Evolutionary conservation across 768 basidiomycete species (phyloP), one percentile per base, ranked within the genome.

Genomic region (Boletus vermiculosoides): DNA sequence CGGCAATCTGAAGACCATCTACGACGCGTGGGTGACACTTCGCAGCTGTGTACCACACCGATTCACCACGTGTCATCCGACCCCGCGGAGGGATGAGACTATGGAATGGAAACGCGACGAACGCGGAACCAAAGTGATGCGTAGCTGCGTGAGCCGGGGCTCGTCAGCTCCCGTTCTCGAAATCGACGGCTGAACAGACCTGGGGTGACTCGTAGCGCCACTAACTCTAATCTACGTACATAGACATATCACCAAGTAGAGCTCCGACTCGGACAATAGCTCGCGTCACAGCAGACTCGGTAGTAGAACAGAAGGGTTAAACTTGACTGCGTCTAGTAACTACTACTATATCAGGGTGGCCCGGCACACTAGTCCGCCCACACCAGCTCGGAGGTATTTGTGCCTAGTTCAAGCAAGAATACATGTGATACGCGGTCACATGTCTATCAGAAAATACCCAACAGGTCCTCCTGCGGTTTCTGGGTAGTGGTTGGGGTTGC

Each of bases 371-470:
- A 25, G 5, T 25, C 25, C 25, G 25, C 5, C 18, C 40, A 40
- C 40, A 44, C 23, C n/a, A 31, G 25, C 48, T 37, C 47, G 11
- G 23, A 50, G 33, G 28, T 52, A 30, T 40, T 23, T 36, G 55
- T 20, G 31, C 33, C 23, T n/a, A 8, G 8, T 5, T 30, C 34
- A 30, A 30, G 33, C 44, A 15, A 49, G 36, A 30, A 25, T 37
- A 33, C 28, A 56, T 50, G 51, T 50, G 48, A 39, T 40, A 55
- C 23, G 6, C 15, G 37, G 52, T 33, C 48, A 34, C 55, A 28
- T 45, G 45, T 42, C 20, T 60, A 57, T 73, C 73, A 83, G 59
- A 85, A 85, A 66, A 85, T 67, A 16, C 83, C 83, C 57, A 85
- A 68, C 59, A 83, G 63, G 66, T 84, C 83, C 37, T 84, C 83